Evolutionary conservation across 163 green algal species (phyloP).

Genomic region (Prototheca cutis): DNA sequence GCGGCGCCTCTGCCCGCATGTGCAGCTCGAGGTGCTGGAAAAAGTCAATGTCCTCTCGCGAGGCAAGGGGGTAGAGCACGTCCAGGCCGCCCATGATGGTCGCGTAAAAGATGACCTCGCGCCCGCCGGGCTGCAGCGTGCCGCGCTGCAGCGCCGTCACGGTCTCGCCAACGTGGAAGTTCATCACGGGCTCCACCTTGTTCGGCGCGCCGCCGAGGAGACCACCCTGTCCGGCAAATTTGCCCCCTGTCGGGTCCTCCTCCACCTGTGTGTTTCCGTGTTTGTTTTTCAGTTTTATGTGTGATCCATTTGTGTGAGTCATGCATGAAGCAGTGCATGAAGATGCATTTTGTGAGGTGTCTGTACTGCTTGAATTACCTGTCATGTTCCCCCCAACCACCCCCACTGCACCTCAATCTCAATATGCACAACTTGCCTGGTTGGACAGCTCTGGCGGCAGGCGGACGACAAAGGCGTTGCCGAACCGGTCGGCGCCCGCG

Average conservation of each 20-base stretch:
- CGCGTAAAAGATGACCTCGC: constrained; percentile 79
- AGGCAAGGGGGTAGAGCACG: constrained; percentile 76
- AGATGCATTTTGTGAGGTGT: no score
- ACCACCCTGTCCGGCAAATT: constrained; percentile 53
- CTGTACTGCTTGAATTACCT: no score
- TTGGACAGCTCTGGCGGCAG: constrained; percentile 76
- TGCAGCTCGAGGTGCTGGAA: constrained; percentile 98
- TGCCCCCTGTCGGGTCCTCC: constrained; percentile 92
- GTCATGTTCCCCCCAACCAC: no score
- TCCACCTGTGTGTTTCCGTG: no score
- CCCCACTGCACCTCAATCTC: no score
- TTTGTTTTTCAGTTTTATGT: no score
- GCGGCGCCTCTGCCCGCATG: constrained; percentile 76
- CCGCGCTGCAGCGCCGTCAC: constrained; percentile 71
- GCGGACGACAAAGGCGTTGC: constrained; percentile 78
- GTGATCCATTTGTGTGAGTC: no score
- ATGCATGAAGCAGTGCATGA: no score
- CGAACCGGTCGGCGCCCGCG: constrained; percentile 87
- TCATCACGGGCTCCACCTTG: constrained; percentile 71
- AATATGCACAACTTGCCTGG: no score
- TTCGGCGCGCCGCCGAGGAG: constrained; percentile 76
- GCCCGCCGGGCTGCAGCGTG: constrained; percentile 63
- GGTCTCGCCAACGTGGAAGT: constrained; percentile 93
- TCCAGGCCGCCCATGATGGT: constrained; percentile 80
- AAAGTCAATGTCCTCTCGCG: constrained; percentile 88